Evolutionary conservation across 2,329 filamentous ascomycete genomes (phyloP).

Genomic region (Aspergillus sp.): DNA sequence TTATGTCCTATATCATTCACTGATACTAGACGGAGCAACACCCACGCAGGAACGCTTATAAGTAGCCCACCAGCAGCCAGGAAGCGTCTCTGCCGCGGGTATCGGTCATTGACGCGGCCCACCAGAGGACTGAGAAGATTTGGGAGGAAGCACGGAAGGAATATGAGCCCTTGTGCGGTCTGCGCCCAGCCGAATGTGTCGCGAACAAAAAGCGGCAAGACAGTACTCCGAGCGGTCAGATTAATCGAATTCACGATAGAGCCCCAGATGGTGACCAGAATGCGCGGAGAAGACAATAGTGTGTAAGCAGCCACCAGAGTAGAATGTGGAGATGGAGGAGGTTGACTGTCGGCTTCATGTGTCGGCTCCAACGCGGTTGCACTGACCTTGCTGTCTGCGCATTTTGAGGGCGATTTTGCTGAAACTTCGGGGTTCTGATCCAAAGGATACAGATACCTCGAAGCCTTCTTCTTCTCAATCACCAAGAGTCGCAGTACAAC

Average conservation of each 20-base stretch:
- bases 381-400: no score
- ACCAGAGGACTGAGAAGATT: not conserved
- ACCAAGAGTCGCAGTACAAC: not conserved
- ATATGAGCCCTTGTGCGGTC: not conserved
- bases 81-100: not conserved
- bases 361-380: no score
- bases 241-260: not conserved
- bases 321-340: not conserved
- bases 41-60: not conserved
- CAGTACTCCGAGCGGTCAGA: not conserved
- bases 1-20: not conserved
- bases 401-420: no score
- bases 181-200: conserved; percentile 1
- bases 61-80: not conserved
- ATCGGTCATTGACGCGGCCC: not conserved
- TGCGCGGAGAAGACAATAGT: not conserved
- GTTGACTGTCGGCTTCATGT: no score
- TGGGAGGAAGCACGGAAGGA: not conserved
- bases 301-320: not conserved
- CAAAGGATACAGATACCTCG: no score
- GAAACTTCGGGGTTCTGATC: no score
- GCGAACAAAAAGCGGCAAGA: not conserved
- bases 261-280: not conserved
- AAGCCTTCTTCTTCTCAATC: not conserved
- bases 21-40: not conserved